Evolutionary conservation across 352 stramenopile genomes (phyloP).

Genomic region (Pythium coloratum): DNA sequence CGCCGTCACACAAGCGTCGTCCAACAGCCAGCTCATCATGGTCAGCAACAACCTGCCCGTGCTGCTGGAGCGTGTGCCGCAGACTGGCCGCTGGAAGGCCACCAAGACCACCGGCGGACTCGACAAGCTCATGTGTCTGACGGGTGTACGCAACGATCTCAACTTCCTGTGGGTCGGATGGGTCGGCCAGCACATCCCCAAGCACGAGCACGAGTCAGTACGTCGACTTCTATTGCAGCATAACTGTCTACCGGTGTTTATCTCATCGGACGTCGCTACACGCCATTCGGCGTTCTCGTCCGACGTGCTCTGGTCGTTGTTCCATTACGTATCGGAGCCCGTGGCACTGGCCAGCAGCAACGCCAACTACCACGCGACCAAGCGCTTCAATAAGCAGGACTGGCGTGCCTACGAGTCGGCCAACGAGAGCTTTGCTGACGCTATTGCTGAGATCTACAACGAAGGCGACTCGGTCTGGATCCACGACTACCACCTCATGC

Average conservation of each 20-base stretch:
- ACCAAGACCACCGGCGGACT: constrained; percentile 85
- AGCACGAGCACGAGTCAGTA: constrained; percentile 76
- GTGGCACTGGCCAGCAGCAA: constrained; percentile 37
- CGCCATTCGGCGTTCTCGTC: constrained; percentile 89
- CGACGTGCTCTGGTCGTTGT: constrained; percentile 90
- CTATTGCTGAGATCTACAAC: constrained; percentile 85
- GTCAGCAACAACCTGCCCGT: constrained; percentile 88
- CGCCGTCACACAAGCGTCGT: constrained; percentile 11
- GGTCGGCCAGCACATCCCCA: constrained; percentile 86
- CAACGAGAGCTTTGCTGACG: constrained; percentile 85
- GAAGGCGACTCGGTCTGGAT: constrained; percentile 89
- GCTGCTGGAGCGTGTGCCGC: constrained; percentile 63
- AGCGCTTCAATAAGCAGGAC: constrained; percentile 87
- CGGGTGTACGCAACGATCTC: constrained; percentile 58
- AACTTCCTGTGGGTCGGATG: constrained; percentile 89
- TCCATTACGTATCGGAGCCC: constrained; percentile 88
- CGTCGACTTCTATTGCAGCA: constrained; percentile 77
- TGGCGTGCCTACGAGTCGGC: constrained; percentile 88
- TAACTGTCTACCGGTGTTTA: constrained; percentile 87
- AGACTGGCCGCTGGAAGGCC: constrained; percentile 81
- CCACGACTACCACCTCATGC: constrained; percentile 91
- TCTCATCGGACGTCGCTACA: constrained; percentile 79
- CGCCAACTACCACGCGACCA: constrained; percentile 50
- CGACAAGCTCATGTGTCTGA: constrained; percentile 84
- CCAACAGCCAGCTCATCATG: constrained; percentile 74